Base-by-base conservation (phyloP, 2,329 filamentous ascomycete species). In the Leptographium galeiforme region DNA sequence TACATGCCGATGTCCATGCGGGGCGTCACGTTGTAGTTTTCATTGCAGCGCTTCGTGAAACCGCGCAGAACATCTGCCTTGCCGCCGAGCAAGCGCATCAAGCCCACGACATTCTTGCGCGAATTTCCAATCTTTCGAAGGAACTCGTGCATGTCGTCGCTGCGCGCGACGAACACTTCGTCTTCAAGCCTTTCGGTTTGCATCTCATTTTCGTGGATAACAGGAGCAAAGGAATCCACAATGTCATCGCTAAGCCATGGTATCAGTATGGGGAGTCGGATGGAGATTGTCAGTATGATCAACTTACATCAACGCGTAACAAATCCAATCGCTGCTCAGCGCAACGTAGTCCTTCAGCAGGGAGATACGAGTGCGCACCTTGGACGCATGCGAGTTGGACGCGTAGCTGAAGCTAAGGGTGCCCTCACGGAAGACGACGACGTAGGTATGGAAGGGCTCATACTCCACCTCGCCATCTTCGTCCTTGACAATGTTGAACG, bases 21-120 rank as follows among this genome's bases (percentile, higher is more conserved):
- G 8, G 93, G 93, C 1, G 93, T 95, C 51, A 97, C 87, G 59
- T 88, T 86, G 73, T 95, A 97, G 59, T 95, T 89, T 65, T 96
- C 91, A 66, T 97, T 98, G 79, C 93, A 98, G 51, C 94, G 88
- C 74, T 98, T 98, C 51, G 93, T 94, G 64, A 98, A 98, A 34
- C 91, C 90, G 61, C 88, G 89, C 62, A 98, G 89, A 55, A 98
- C 93, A 66, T 98, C 93, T n/a, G 93, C 93, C 69, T 98, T 98
- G 63, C 91, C 91, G 53, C 91, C 91, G 0, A 98, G 76, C 8
- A 98, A 82, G 45, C 94, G 87, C 75, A 96, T 86, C 60, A 98
- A 75, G 46, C 85, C 87, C 81, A 97, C 93, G 55, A 93, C 89
- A 61, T 93, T 94, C 75, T 96, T 96, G 62, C 93, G 88, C 55